Evolutionary conservation across 129 eudicot species (phyloP), one percentile per base, ranked within the genome.

Genomic region (Flaveria linearis): DNA sequence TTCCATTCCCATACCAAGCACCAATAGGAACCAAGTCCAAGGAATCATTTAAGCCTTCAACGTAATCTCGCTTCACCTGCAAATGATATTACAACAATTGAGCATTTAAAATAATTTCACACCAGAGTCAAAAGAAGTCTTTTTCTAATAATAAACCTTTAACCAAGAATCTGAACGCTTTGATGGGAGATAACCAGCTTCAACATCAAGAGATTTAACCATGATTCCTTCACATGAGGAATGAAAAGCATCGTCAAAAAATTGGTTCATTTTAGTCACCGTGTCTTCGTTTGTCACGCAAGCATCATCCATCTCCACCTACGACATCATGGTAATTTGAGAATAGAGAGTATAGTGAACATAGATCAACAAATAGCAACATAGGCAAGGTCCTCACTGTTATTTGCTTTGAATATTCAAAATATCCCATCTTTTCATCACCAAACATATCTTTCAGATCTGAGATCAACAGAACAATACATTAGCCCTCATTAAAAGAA

Each of bases 1-100:
- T 84, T 80, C 99, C 99, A 86, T 94, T 94, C 60, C 99, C 99
- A 84, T 91, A 74, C 99, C 99, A 91, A 84, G 96, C 99, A 83
- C 97, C 99, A 70, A 94, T 91, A 7, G 99, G 99, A 33, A 94
- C 97, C 84, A 94, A 89, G 81, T 94, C 99, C 80, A 94, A 79
- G 74, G 97, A 89, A 88, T 94, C 97, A 71, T 83, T 80, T 42
- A 94, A 68, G 23, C 99, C 97, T 57, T 89, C 96, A 23, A 94
- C 83, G 67, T 94, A 94, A 78, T 94, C 97, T 60, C 94, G 88
- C 71, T 94, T 94, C 23, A 94, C 99, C 99, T 94, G 89, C 80
- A 85, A 82, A 62, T 25, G 39, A 77, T 71, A n/a, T 56, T 53
- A 26, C 2, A 46, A 45, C 65, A 28, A 75, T 17, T 53, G 12